phyloP scores from a whole-genome alignment of 2,329 filamentous ascomycete species.

The Fusarium sarcochroum region DNA sequence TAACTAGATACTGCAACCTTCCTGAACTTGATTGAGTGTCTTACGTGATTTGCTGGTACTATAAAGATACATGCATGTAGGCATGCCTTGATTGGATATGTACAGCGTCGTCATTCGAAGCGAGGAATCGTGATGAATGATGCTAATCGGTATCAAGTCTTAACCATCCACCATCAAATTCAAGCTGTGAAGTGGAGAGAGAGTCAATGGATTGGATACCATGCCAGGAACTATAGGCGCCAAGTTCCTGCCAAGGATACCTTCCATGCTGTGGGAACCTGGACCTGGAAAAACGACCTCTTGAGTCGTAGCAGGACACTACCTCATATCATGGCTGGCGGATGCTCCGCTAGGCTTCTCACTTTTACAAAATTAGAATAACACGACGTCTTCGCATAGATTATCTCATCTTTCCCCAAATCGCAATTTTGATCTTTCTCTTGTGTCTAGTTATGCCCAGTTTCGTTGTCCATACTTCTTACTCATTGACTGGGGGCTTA shows the following conservation, averaged over 20 bases:
- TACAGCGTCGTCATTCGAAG: slow-evolving; percentile 39
- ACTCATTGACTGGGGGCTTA: slow-evolving; percentile 1
- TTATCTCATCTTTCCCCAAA: slow-evolving; percentile 1
- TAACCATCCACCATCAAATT: slow-evolving; percentile 22
- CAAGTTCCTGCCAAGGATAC: slow-evolving; percentile 35
- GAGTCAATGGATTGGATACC: slow-evolving; percentile 23
- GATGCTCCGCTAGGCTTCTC: slow-evolving; percentile 17
- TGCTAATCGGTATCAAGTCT: slow-evolving; percentile 10
- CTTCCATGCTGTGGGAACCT: slow-evolving; percentile 19
- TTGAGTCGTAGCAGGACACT: slow-evolving; percentile 16
- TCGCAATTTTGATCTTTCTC: not conserved
- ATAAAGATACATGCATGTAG: not conserved
- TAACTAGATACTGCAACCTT: not conserved
- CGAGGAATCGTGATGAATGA: slow-evolving; percentile 36
- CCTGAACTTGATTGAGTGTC: not conserved
- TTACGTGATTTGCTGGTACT: not conserved
- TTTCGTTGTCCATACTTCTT: not conserved
- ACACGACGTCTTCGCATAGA: slow-evolving; percentile 12
- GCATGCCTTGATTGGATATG: slow-evolving; percentile 7
- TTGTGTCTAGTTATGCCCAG: not conserved
- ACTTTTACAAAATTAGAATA: not conserved
- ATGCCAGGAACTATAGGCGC: slow-evolving; percentile 27
- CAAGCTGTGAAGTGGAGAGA: slow-evolving; percentile 41
- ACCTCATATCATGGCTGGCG: slow-evolving; percentile 33
- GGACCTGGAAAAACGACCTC: slow-evolving; percentile 13